These are phyloP conservation scores for Aaosphaeria pasadenensis DNA, from an alignment of 2,329 filamentous ascomycete species.

Conservation along the genomic window DNA sequence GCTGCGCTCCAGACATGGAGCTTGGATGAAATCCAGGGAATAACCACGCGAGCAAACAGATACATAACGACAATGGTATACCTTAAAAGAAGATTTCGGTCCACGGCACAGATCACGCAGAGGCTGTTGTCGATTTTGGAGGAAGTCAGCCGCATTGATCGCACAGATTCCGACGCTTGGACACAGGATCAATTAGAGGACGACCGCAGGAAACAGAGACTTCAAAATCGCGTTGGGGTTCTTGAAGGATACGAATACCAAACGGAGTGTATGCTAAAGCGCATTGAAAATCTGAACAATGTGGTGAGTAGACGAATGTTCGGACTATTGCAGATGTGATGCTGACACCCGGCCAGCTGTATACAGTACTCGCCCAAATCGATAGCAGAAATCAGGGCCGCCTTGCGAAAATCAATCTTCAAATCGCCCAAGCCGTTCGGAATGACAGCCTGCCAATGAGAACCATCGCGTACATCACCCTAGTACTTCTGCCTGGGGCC, in stretches of 20 bases:
- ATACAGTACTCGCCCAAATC: slow-evolving; percentile 4
- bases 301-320: slow-evolving; percentile 1
- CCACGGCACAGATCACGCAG: not conserved
- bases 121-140: slow-evolving; percentile 1
- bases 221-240: slow-evolving; percentile 1
- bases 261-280: slow-evolving; percentile 4
- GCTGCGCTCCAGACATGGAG: slow-evolving; percentile 1
- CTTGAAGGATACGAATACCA: slow-evolving; percentile 4
- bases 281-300: slow-evolving; percentile 3
- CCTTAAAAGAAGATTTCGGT: slow-evolving; percentile 2
- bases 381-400: not conserved
- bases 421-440: slow-evolving; percentile 5
- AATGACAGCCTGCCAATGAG: slow-evolving; percentile 51
- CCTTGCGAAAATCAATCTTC: slow-evolving; percentile 1
- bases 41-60: slow-evolving; percentile 1
- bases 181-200: not conserved
- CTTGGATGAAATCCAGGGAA: not conserved
- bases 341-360: not conserved
- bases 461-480: slow-evolving; percentile 9
- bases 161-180: not conserved
- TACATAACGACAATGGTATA: slow-evolving; percentile 3
- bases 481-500: slow-evolving; percentile 6
- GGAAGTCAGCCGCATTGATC: not conserved
- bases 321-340: not conserved
- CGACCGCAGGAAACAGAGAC: not conserved